phyloP scores from a whole-genome alignment of 768 basidiomycete species.

The Termitomyces sp. region DNA sequence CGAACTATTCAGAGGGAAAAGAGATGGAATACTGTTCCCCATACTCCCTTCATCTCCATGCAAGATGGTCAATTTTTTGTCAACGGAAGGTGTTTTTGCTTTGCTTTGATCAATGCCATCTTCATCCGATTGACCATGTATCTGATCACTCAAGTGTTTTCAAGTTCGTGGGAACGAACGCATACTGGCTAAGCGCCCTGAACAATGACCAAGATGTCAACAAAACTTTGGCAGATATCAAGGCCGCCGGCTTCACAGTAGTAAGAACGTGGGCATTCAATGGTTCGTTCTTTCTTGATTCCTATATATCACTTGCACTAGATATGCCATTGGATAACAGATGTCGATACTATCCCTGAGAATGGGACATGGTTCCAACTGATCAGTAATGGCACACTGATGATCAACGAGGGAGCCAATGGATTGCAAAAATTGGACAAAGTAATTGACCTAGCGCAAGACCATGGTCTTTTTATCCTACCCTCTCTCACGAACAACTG shows the following conservation, averaged over 20 bases:
- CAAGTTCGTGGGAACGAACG: constrained; percentile 47
- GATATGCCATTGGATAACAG: constrained; percentile 20
- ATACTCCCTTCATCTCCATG: constrained; percentile 41
- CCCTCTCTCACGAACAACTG: constrained; percentile 61
- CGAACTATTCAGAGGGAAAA: constrained; percentile 19
- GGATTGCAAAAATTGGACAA: constrained; percentile 64
- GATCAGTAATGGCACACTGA: constrained; percentile 47
- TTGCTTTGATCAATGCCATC: background rate
- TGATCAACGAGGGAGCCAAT: constrained; percentile 57
- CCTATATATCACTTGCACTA: background rate
- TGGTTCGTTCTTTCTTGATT: constrained; percentile 32
- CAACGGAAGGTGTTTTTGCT: constrained; percentile 45
- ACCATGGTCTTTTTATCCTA: constrained; percentile 49
- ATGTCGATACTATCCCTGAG: constrained; percentile 48
- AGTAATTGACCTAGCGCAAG: constrained; percentile 49
- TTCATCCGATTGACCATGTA: constrained; percentile 1
- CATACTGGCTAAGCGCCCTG: constrained; percentile 61
- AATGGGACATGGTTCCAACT: constrained; percentile 66
- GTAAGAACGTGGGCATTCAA: constrained; percentile 74
- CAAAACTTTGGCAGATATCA: constrained; percentile 54
- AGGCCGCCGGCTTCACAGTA: constrained; percentile 50
- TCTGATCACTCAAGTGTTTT: constrained; percentile 19
- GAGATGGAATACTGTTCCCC: constrained; percentile 20
- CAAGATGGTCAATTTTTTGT: constrained; percentile 44
- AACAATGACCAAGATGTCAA: constrained; percentile 55